Evolutionary conservation across 441 rosid species (phyloP), one percentile per base, ranked within the genome.

Genomic region (Croton setiger): DNA sequence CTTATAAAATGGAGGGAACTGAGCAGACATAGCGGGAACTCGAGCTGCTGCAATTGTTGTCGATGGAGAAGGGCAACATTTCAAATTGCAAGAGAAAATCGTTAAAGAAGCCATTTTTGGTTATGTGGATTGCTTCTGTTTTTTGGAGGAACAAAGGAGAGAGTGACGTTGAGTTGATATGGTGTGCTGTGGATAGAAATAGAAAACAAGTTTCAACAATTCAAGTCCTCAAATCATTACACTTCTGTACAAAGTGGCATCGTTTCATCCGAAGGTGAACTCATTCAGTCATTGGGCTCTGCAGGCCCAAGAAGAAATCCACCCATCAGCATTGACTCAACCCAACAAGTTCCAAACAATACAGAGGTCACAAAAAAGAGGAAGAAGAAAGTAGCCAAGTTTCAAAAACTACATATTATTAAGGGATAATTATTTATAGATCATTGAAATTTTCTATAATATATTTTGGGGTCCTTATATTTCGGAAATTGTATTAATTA

Each of bases 51-150:
- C 31, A 27, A 27, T 45, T 45, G 51, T 39, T 39, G 43, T 39
- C 43, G 67, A 3, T 78, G 43, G 60, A 62, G 84, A 53, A 3
- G 83, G 77, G 43, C 60, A 73, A 57, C 78, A 64, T 6, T 79
- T 70, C 15, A 82, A 55, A 69, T 58, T 81, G 73, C 78, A 73
- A 74, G 93, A 82, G 15, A 77, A 49, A 49, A 78, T 67, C 4
- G 87, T 68, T 65, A 82, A 72, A 74, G 88, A 87, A 60, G 96
- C 96, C 98, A 89, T 92, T 64, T 65, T 43, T 27, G 67, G 23
- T 6, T 56, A 27, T 72, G 63, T 55, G 56, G 65, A 59, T 52
- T 68, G 60, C 7, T 12, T 36, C 53, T 31, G 43, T 39, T 39
- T 60, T 51, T 51, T 0, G 21, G 1, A 51, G 55, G 70, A 61